Percentiles rank a stretch among this genome's conserved stretches.
These are phyloP conservation scores for Citrus trifoliata DNA, from an alignment of 345 rosid genomes.

Conservation along the genomic window DNA sequence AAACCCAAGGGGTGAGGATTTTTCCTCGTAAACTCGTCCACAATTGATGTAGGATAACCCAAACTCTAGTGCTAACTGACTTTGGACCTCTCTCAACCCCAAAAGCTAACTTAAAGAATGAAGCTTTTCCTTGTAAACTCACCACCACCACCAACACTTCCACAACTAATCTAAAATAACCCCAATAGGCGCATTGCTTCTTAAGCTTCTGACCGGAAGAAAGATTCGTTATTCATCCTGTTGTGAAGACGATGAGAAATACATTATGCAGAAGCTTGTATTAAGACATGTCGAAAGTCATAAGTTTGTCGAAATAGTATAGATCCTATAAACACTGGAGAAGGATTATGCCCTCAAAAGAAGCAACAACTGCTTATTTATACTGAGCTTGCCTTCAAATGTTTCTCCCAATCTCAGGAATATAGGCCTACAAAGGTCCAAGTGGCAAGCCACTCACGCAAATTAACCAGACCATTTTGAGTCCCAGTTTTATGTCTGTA, in stretches of 20 bases:
- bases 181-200: neutral
- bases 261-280: neutral
- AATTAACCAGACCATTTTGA: neutral
- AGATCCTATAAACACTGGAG: neutral
- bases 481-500: too few relatives aligned
- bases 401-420: neutral
- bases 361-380: constrained; percentile 1
- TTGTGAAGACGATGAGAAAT: neutral
- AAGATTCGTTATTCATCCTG: neutral
- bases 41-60: too few relatives aligned
- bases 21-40: too few relatives aligned
- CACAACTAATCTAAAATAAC: too few relatives aligned
- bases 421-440: constrained; percentile 15
- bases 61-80: too few relatives aligned
- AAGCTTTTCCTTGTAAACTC: too few relatives aligned
- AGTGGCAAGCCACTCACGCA: constrained; percentile 16
- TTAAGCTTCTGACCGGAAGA: neutral
- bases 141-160: too few relatives aligned
- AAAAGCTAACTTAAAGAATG: too few relatives aligned
- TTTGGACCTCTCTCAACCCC: too few relatives aligned
- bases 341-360: neutral
- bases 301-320: neutral
- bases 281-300: neutral
- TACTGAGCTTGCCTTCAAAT: neutral
- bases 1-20: too few relatives aligned